Percentiles rank a stretch among this genome's conserved stretches.
Evolutionary conservation across 192 early-diverging fungal genomes (phyloP).

Genomic region (Lunasporangiospora selenospora): DNA sequence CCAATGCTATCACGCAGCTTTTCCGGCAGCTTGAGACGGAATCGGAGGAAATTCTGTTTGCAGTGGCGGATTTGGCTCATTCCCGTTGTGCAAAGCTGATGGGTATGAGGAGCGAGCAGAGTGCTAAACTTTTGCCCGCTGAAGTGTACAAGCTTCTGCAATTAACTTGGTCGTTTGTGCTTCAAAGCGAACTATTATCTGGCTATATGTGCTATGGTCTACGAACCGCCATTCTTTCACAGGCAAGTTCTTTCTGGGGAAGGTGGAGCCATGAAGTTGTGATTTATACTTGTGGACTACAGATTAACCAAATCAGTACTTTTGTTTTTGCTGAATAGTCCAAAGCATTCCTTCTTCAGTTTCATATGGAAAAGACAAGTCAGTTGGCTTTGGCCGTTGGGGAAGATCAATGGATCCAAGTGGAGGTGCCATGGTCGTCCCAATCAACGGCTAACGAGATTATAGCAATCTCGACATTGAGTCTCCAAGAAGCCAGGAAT

Average conservation of each 20-base stretch:
- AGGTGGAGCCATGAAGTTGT: neutral
- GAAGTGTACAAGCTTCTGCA: slow-evolving; percentile 89
- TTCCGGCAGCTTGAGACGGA: slow-evolving; percentile 69
- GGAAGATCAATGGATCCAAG: slow-evolving; percentile 96
- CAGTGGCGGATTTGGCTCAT: slow-evolving; percentile 87
- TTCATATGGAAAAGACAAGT: slow-evolving; percentile 92
- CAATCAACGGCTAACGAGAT: slow-evolving; percentile 85
- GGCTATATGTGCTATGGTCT: slow-evolving; percentile 91
- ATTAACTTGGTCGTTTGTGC: slow-evolving; percentile 85
- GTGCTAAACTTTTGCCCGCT: slow-evolving; percentile 82
- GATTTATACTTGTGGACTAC: neutral
- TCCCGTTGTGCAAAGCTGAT: slow-evolving; percentile 88
- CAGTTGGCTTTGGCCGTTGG: slow-evolving; percentile 90
- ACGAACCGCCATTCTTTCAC: slow-evolving; percentile 85
- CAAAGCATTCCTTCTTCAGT: slow-evolving; percentile 90
- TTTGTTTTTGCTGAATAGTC: slow-evolving; percentile 56
- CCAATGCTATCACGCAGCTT: slow-evolving; percentile 9
- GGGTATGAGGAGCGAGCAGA: slow-evolving; percentile 88
- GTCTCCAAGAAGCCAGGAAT: slow-evolving; percentile 51
- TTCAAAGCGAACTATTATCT: slow-evolving; percentile 77
- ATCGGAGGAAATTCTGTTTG: slow-evolving; percentile 76
- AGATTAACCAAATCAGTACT: neutral
- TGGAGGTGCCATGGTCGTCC: slow-evolving; percentile 94
- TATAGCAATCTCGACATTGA: slow-evolving; percentile 54
- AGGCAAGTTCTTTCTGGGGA: slow-evolving; percentile 55